Conservation (phyloP, 495 filamentous ascomycete genomes). For the Neurospora tetraspora region DNA sequence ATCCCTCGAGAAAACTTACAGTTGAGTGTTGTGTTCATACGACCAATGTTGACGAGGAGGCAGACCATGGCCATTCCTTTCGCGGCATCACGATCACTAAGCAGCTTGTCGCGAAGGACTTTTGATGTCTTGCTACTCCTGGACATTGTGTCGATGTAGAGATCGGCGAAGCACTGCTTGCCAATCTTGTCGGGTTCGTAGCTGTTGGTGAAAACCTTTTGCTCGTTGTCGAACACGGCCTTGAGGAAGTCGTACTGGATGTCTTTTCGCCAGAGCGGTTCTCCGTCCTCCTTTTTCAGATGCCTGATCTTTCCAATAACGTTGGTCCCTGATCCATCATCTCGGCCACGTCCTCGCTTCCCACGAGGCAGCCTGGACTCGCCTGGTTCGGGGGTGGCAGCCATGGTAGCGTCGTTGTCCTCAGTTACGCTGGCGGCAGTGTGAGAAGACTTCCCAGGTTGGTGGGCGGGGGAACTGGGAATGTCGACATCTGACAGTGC, state of each 20-base stretch:
- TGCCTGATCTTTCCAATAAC: slow-evolving; percentile 88
- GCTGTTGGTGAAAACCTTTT: slow-evolving; percentile 76
- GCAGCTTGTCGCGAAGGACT: slow-evolving; percentile 91
- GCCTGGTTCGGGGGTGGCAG: slow-evolving; percentile 21
- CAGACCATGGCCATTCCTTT: slow-evolving; percentile 99
- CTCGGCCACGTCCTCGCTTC: slow-evolving; percentile 21
- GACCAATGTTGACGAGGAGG: slow-evolving; percentile 88
- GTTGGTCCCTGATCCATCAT: slow-evolving; percentile 17
- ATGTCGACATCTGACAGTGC: slow-evolving; percentile 18
- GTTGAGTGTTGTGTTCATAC: slow-evolving; percentile 98
- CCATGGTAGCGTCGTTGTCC: slow-evolving; percentile 27
- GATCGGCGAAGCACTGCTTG: slow-evolving; percentile 81
- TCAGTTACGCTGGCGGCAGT: slow-evolving; percentile 17
- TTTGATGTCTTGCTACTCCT: slow-evolving; percentile 98
- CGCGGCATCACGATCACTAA: slow-evolving; percentile 82
- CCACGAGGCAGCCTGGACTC: slow-evolving; percentile 19
- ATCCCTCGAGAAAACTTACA: slow-evolving; percentile 45
- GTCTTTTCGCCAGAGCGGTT: slow-evolving; percentile 92
- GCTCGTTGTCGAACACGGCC: slow-evolving; percentile 79
- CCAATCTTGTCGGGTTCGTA: slow-evolving; percentile 59
- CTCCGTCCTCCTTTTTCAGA: slow-evolving; percentile 94
- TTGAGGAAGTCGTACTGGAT: slow-evolving; percentile 95
- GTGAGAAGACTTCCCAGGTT: not conserved
- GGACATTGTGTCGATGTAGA: slow-evolving; percentile 98
- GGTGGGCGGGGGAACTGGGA: slow-evolving; percentile 21